Conservation (phyloP, 805 yeast genomes). For the Ogataea henricii region DNA sequence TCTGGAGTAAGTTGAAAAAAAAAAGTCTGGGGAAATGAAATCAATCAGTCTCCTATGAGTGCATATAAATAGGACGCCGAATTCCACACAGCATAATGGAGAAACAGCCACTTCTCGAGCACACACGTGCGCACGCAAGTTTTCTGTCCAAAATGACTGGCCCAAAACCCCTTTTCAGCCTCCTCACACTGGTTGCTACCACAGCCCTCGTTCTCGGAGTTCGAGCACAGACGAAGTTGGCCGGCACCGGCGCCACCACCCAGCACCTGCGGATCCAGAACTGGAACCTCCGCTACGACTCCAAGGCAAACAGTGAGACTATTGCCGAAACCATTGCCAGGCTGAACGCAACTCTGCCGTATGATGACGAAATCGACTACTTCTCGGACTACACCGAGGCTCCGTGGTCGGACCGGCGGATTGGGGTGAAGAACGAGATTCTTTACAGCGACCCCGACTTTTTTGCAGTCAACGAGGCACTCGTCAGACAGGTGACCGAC, state of each 20-base stretch:
- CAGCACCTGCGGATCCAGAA: conserved; percentile 22
- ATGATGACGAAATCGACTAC: conserved; percentile 24
- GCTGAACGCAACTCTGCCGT: conserved; percentile 26
- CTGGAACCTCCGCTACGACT: conserved; percentile 35
- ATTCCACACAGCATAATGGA: too few relatives aligned
- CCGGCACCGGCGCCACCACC: background rate
- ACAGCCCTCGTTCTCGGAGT: background rate
- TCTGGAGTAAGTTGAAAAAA: background rate
- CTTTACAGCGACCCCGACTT: conserved; percentile 36
- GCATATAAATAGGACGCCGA: too few relatives aligned
- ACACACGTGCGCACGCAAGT: background rate
- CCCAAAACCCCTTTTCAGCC: background rate
- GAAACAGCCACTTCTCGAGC: background rate
- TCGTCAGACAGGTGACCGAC: conserved; percentile 48
- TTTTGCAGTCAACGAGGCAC: conserved; percentile 50
- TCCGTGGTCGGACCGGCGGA: conserved; percentile 39
- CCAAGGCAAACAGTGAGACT: conserved; percentile 23
- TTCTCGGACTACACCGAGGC: conserved; percentile 32
- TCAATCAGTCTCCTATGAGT: too few relatives aligned
- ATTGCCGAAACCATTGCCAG: conserved; percentile 24
- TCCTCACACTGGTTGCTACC: conserved; percentile 3
- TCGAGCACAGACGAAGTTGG: background rate
- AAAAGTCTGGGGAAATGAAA: conserved; percentile 1
- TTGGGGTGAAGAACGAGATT: conserved; percentile 39
- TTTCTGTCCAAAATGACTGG: background rate